Evolutionary conservation across 805 yeast species (phyloP), one percentile per base, ranked within the genome.

Genomic region (Wickerhamiella azyma): DNA sequence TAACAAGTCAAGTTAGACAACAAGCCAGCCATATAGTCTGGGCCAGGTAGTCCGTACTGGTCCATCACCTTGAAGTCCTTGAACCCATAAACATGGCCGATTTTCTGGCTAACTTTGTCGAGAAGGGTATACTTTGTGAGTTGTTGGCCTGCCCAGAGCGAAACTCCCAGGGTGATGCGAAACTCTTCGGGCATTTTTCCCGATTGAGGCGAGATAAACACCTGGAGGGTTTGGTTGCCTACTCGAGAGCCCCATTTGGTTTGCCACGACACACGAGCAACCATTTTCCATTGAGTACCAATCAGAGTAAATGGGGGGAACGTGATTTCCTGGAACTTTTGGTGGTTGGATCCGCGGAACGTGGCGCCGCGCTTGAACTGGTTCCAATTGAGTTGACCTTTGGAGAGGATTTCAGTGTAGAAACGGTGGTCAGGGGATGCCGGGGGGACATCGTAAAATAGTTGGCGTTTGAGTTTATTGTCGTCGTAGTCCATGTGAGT

Each of bases 381-480:
- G 24, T 11, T n/a, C 44, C 44, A 41, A 24, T 17, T 9, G 30
- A 41, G 24, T 26, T 33, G 18, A 9, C 44, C 44, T 28, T 33
- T 41, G 28, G 35, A 37, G 5, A 41, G n/a, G 9, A 41, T 19
- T 14, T 41, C 44, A 16, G 26, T 33, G 18, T 30, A 41, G 19
- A 41, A 41, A 7, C 38, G 38, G 11, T 33, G 36, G 19, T 41
- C 36, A 3, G 26, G 44, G 9, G 39, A 8, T 5, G 14, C 29
- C 2, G 44, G 44, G 5, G 44, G 44, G 2, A 32, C 37, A 4
- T 33, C 36, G n/a, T 41, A 41, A 14, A 41, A 41, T 4, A 41
- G 17, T 10, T 37, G 21, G 14, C 13, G 2, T 21, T 21, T 37
- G 11, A 37, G 40, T 9, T 24, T 21, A 29, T 37, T 37, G 29